A percentile compares a stretch with the other conserved stretches of the same genome.
Evolutionary conservation across 2,329 filamentous ascomycete species (phyloP).

Genomic region (Neonectria neomacrospora): DNA sequence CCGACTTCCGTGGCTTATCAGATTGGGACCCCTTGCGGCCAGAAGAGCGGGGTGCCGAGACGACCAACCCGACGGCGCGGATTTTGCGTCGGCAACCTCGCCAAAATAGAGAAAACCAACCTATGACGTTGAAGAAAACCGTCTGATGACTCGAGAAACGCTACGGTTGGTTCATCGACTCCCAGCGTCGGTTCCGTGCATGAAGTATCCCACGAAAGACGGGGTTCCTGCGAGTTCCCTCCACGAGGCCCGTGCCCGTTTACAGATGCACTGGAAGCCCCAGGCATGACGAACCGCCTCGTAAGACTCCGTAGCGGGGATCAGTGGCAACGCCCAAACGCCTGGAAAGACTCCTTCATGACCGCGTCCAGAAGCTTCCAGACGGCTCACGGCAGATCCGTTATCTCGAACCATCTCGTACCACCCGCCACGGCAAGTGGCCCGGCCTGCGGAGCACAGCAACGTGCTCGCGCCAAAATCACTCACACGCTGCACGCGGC

Average conservation of each 20-base stretch:
- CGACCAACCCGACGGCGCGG: slow-evolving; percentile 7
- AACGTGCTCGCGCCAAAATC: slow-evolving; percentile 36
- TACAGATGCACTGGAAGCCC: neutral
- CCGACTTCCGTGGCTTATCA: neutral
- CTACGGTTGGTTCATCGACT: slow-evolving; percentile 9
- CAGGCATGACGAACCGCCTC: neutral
- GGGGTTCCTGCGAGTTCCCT: neutral
- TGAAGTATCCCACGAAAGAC: neutral
- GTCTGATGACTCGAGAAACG: neutral
- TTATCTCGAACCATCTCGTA: slow-evolving; percentile 36
- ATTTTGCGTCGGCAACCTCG: slow-evolving; percentile 30
- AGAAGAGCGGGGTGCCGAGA: slow-evolving; percentile 10
- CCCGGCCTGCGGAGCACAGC: slow-evolving; percentile 27
- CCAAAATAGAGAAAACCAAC: slow-evolving; percentile 4
- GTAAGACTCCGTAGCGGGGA: neutral
- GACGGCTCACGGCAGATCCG: slow-evolving; percentile 15
- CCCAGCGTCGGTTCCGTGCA: slow-evolving; percentile 10
- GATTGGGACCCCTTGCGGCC: neutral
- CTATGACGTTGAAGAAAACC: too few relatives aligned
- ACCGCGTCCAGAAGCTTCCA: slow-evolving; percentile 17
- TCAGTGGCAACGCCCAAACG: neutral
- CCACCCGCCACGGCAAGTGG: slow-evolving; percentile 22
- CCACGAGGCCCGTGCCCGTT: neutral
- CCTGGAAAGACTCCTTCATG: neutral
- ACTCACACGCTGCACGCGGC: slow-evolving; percentile 30